Conservation (phyloP, 1,284 basidiomycete species). For the Ganoderma sinense region DNA sequence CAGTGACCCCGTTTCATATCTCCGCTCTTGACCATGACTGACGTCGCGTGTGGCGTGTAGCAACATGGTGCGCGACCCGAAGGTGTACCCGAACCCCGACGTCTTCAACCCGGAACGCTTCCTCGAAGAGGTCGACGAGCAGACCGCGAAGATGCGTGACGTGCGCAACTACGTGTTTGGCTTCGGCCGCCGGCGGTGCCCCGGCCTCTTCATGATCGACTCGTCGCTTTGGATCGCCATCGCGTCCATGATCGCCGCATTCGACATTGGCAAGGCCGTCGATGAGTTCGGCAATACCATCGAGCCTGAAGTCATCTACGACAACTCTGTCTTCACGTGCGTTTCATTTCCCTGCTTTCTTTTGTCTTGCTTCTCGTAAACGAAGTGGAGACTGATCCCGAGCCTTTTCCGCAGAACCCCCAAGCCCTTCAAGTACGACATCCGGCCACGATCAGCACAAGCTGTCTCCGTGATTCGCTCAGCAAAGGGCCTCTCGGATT, state of each 20-base stretch:
- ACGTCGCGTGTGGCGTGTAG: conserved; percentile 12
- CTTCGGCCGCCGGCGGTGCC: conserved; percentile 48
- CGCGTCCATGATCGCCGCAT: conserved; percentile 52
- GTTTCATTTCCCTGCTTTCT: not conserved
- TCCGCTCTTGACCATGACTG: not conserved
- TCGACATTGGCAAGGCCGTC: conserved; percentile 48
- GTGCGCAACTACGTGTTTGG: conserved; percentile 46
- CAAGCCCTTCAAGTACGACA: conserved; percentile 39
- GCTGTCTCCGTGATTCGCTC: conserved; percentile 36
- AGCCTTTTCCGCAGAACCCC: conserved; percentile 23
- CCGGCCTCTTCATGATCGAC: conserved; percentile 55
- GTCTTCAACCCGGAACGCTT: conserved; percentile 48
- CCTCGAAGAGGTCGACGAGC: conserved; percentile 39
- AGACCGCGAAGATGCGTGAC: conserved; percentile 38
- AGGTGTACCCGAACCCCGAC: conserved; percentile 46
- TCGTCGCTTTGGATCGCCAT: conserved; percentile 56
- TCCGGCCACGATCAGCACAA: conserved; percentile 39
- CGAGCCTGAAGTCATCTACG: conserved; percentile 49
- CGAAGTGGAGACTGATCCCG: not conserved
- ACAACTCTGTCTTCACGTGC: conserved; percentile 53
- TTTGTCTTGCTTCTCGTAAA: not conserved
- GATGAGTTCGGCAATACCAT: conserved; percentile 51
- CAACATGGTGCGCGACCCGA: conserved; percentile 48
- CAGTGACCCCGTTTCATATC: conserved; percentile 5
- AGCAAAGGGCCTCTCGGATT: conserved; percentile 30